Base-by-base conservation (phyloP, 1,139 yeast species). In the Pichia sp. region DNA sequence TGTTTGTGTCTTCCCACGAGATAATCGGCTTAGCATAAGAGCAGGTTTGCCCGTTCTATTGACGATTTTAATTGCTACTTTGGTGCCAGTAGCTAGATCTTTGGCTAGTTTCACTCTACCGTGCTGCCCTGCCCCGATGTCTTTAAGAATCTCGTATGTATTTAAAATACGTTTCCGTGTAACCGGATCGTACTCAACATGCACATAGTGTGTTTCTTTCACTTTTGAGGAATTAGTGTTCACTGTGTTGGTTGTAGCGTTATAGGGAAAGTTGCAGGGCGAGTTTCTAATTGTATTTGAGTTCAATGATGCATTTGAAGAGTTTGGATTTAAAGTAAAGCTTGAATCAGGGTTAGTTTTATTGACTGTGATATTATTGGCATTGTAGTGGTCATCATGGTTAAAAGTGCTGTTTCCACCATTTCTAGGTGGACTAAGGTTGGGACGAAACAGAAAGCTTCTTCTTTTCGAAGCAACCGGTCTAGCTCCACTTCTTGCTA, bases 111-210 rank as follows among this genome's bases (percentile, higher is more conserved):
- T 95, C 47, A 95, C 99, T 69, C 90, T 92, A 16, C 99, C 99
- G 70, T 93, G 99, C 69, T 93, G 97, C 11, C 99, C 99, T 50
- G 89, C 79, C 4, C 99, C 99, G 42, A 95, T 77, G 70, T 93
- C 98, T 47, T 79, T 76, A 43, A 92, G 73, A 44, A 95, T 88
- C 70, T 93, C 99, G 67, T 93, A 95, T 0, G 96, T 85, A 71
- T 95, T 95, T 59, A 95, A 77, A 32, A 87, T 84, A 68, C 92
- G 88, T 51, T 96, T 80, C 58, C 87, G 85, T 3, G 89, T 85
- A 3, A 87, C 80, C 0, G 98, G 98, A 69, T 93, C 97, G 68
- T 88, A 90, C 62, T 90, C 96, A 50, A 93, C 78, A 49, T 80
- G 82, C 6, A 95, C 90, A 58, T 80, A 81, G 58, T 81, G 85